Base-by-base conservation (phyloP, 257 asterid genomes). In the Solanum ossicruentum region DNA sequence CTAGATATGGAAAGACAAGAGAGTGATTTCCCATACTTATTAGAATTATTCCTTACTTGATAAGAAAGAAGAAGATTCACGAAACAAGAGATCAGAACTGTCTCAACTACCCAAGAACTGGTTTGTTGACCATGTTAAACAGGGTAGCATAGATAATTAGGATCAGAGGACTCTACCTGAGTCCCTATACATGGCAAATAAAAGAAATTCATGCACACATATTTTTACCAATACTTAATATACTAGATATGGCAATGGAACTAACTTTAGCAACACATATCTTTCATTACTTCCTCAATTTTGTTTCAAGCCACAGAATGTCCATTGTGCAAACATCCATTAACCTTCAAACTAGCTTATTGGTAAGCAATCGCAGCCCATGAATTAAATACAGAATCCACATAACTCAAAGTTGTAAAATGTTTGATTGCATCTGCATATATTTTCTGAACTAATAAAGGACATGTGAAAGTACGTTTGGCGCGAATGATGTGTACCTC, bases 401-500 rank as follows among this genome's bases (percentile, higher is more conserved):
- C 58, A 73, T 21, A 73, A 21, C 58, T 12, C 81, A 47, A 73
- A 73, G 41, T 47, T 12, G 32, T 1, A 21, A 47, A 15, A 8
- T 67, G n/a, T 69, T 16, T 5, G 23, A 69, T 17, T 70, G 47
- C 28, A 70, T 18, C 79, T 69, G 23, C 51, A 16, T 69, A 17
- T 69, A 18, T 66, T 66, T 8, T 28, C 43, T 28, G 18, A 66
- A 36, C 47, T 66, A 66, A 49, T 16, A 23, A 26, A 75, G 45
- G 21, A 7, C 17, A 75, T 49, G 60, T 75, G 81, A 28, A 75
- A 49, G 43, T 75, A 16, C 43, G 20, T 49, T 75, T 21, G 82
- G 82, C 45, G 61, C 11, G 23, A 80, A 81, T 16, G 73, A 86
- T 23, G 58, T 4, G 23, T 9, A 92, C 98, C 97, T 91, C 87